Base-by-base conservation (phyloP, 2,329 filamentous ascomycete species). In the Aspergillus intermedius region DNA sequence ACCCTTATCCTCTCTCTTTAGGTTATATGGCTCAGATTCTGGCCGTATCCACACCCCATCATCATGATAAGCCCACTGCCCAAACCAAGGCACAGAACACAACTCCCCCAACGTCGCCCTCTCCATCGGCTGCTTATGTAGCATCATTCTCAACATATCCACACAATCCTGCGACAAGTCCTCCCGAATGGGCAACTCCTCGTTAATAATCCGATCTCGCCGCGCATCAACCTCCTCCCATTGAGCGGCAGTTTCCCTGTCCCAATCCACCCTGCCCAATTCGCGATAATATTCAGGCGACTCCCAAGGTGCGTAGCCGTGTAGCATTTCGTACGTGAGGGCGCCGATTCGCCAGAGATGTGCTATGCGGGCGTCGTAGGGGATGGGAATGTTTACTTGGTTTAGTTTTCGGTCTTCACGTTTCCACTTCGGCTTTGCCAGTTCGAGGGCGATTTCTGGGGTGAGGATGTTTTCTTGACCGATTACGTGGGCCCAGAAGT, bases 291-390 rank as follows among this genome's bases (percentile, higher is more conserved):
- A 48, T 17, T 52, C 15, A 21, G 50, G 53, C 12, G 54, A 48
- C 40, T 67, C 64, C 65, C 65, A 67, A 7, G 65, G 61, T 30
- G 57, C 58, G 49, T 58, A 64, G 6, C 64, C 65, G 39, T 68
- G 65, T 5, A 67, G 49, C 23, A 68, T 53, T 2, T 61, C 58
- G 48, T 61, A 67, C 9, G 60, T 45, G 2, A 62, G 47, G 4
- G 52, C 54, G 15, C 56, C 62, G 42, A 60, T 60, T 42, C 61
- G 60, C 64, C 64, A 67, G 13, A 64, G 15, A 13, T 51, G 28
- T 2, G 48, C 34, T 2, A 49, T 30, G 6, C 59, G 58, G 4
- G 45, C 5, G 35, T 66, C 63, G 28, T 58, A 48, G 13, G 44
- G 44, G 9, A 44, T 22, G 28, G 22, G 49, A 25, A 42, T 35